phyloP scores from a whole-genome alignment of 192 early-diverging fungal species.

The Mycoemilia scoparia region DNA sequence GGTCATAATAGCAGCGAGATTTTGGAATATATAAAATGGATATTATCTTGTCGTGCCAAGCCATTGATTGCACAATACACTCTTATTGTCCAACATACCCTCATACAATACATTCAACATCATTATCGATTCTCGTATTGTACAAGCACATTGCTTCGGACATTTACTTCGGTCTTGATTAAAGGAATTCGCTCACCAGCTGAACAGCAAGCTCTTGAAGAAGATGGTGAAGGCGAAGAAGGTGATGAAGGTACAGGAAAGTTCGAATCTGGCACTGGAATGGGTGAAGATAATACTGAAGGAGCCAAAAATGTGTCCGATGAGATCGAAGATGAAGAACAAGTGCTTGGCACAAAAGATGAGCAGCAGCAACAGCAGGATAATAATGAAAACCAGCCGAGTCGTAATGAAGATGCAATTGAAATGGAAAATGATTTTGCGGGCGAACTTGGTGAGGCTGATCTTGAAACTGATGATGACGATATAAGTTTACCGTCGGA shows the following conservation, averaged over 20 bases:
- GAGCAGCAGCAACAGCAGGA: constrained; percentile 35
- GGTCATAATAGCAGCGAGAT: too few species aligned
- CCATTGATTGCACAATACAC: too few species aligned
- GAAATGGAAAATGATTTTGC: constrained; percentile 97
- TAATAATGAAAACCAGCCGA: constrained; percentile 35
- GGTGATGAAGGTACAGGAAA: neutral
- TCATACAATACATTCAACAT: too few species aligned
- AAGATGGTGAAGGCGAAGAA: neutral
- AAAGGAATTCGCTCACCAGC: too few species aligned
- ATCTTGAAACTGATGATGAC: constrained; percentile 54
- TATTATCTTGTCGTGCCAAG: too few species aligned
- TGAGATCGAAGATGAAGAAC: constrained; percentile 92
- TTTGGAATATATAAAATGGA: too few species aligned
- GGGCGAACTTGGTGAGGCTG: constrained; percentile 73
- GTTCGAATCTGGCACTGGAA: constrained; percentile 48
- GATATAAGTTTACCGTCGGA: constrained; percentile 53
- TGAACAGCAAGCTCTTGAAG: neutral
- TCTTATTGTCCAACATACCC: constrained; percentile 22
- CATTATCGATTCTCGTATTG: too few species aligned
- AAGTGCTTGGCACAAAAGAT: constrained; percentile 78
- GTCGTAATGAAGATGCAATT: constrained; percentile 70
- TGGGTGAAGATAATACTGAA: constrained; percentile 83
- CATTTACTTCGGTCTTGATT: too few species aligned
- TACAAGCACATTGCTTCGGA: too few species aligned
- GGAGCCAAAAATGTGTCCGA: constrained; percentile 85